Base-by-base conservation (phyloP, 495 filamentous ascomycete species). In the Endocarpon pusillum region DNA sequence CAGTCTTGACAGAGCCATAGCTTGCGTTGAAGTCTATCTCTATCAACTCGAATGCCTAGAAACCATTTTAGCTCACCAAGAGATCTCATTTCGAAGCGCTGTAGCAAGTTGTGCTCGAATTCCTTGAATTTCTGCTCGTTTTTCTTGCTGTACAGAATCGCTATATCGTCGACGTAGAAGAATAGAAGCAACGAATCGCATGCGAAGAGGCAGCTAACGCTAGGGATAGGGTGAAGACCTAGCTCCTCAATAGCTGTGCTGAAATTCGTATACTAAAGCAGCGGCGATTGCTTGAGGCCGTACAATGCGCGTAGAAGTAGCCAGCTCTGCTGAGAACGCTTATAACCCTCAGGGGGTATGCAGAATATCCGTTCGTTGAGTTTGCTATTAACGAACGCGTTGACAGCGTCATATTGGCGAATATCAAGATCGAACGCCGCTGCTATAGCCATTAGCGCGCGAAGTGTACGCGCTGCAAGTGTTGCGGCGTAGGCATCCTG, bases 131-230 rank as follows among this genome's bases (percentile, higher is more conserved):
- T 8, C 14, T 4, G 4, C 23, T 34, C 0, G 15, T 30, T 29
- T 12, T 23, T 4, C 10, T 12, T 10, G 20, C 35, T 5, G 20
- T 20, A 26, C 14, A 25, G 17, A 19, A 51, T 37, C 3, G 48
- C 5, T 3, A 49, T 46, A 26, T 51, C 37, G 37, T 51, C 42
- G 0, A 51, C 36, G 35, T 48, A 48, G 22, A 52, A 42, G 35
- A 52, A 47, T 3, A 52, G 14, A 31, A 48, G 30, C 10, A 51
- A 40, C 1, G 32, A 26, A 7, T 39, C 7, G 8, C 40, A 24
- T 1, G 32, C 32, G 21, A 52, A 47, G 0, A 48, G 19, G 37
- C 41, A 54, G 15, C 33, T 35, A 17, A 43, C 40, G 15, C 43
- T 39, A 8, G 36, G 32, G 16, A 52, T 34, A 8, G 22, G 15